These are phyloP conservation scores for Hypoxylon sp. DNA, from an alignment of 2,329 filamentous ascomycete species.

Conservation along the genomic window DNA sequence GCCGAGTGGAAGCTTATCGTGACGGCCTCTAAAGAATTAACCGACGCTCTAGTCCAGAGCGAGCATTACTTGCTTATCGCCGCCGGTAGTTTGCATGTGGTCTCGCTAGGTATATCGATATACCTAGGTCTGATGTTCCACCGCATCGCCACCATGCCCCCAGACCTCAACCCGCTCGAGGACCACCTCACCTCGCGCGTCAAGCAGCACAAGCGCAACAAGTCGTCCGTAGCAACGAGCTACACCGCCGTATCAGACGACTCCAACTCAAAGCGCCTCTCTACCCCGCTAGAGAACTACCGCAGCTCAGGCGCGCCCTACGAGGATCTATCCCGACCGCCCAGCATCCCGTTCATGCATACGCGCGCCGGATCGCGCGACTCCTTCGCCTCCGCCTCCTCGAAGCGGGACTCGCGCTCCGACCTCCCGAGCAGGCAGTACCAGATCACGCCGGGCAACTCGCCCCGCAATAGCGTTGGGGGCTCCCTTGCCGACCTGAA, in stretches of 20 bases:
- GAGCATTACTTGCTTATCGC: conserved; percentile 78
- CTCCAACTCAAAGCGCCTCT: conserved; percentile 71
- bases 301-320: conserved; percentile 62
- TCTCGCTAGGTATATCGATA: conserved; percentile 78
- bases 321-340: conserved; percentile 64
- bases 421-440: conserved; percentile 71
- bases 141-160: conserved; percentile 84
- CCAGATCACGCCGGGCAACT: conserved; percentile 63
- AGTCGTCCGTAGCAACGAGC: conserved; percentile 67
- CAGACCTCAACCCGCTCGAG: conserved; percentile 96
- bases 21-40: conserved; percentile 64
- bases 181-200: conserved; percentile 82
- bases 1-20: conserved; percentile 78
- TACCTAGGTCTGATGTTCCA: conserved; percentile 86
- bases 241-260: conserved; percentile 61
- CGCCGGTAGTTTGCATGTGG: conserved; percentile 76
- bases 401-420: conserved; percentile 66
- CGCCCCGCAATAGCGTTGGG: conserved; percentile 60
- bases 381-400: conserved; percentile 63
- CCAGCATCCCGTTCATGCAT: conserved; percentile 83
- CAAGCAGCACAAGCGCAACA: conserved; percentile 79
- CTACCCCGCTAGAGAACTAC: conserved; percentile 60
- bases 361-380: conserved; percentile 77
- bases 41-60: conserved; percentile 73
- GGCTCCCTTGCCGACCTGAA: conserved; percentile 63